Conservation (phyloP, 768 basidiomycete genomes). For the Tulasnella calospora region DNA sequence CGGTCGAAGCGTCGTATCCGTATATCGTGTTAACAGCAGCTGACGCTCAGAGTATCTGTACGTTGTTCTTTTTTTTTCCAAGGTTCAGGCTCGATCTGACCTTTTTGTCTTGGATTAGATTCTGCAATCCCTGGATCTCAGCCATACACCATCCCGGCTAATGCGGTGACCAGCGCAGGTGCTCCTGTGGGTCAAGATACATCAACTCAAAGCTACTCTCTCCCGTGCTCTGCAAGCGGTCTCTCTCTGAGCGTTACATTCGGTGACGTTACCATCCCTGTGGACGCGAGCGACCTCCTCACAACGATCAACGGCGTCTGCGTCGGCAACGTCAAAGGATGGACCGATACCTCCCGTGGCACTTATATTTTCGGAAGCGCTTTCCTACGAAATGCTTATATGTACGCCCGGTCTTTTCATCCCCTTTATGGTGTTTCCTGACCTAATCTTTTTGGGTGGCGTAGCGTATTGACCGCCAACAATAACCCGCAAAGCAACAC, state of each 20-base stretch:
- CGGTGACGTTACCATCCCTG: constrained; percentile 10
- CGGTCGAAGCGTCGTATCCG: constrained; percentile 23
- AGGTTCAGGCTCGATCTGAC: not conserved
- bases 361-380: constrained; percentile 21
- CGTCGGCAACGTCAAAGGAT: constrained; percentile 23
- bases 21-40: constrained; percentile 16
- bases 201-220: not conserved
- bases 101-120: not conserved
- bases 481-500: constrained; percentile 13
- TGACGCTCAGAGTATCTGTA: constrained; percentile 20
- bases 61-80: not conserved
- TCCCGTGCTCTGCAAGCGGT: constrained; percentile 14
- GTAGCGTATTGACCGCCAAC: constrained; percentile 17
- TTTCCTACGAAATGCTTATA: constrained; percentile 21
- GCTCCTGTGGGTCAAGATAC: not conserved
- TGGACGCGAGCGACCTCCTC: constrained; percentile 2
- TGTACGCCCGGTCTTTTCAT: constrained; percentile 6
- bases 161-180: not conserved
- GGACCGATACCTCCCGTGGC: not conserved
- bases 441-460: not conserved
- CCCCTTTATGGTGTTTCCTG: not conserved
- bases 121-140: not conserved
- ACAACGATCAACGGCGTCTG: not conserved
- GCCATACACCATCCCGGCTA: not conserved
- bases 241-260: constrained; percentile 3